Percentiles rank a stretch among this genome's conserved stretches.
phyloP scores from a whole-genome alignment of 306 rosid genomes.

The Prunus armeniaca region DNA sequence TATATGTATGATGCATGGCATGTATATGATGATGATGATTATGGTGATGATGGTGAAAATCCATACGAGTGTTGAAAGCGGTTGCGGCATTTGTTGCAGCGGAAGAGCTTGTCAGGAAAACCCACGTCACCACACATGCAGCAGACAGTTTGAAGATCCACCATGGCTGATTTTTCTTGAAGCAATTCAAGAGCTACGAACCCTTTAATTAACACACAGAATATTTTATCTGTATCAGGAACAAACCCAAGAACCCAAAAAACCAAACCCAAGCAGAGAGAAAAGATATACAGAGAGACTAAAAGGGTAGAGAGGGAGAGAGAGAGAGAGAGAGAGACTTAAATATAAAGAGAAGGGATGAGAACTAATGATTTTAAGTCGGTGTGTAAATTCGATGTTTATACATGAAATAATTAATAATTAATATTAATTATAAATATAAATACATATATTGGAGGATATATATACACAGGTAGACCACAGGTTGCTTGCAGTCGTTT shows the following conservation, averaged over 20 bases:
- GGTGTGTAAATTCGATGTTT: constrained; percentile 42
- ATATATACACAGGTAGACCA: constrained; percentile 50
- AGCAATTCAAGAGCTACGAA: neutral
- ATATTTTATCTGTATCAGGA: neutral
- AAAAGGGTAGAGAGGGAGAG: neutral
- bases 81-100: constrained; percentile 78
- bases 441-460: neutral
- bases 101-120: constrained; percentile 88
- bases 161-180: constrained; percentile 37
- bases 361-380: constrained; percentile 43
- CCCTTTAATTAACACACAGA: neutral
- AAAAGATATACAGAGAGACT: neutral
- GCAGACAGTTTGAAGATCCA: constrained; percentile 75
- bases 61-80: constrained; percentile 93
- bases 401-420: neutral
- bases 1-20: neutral
- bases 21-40: constrained; percentile 2
- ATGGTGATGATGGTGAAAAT: neutral
- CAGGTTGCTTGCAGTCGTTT: constrained; percentile 80
- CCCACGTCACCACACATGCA: constrained; percentile 99
- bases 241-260: neutral
- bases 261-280: constrained; percentile 6
- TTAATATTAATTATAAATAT: neutral
- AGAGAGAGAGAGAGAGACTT: constrained; percentile 7
- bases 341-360: constrained; percentile 31